phyloP scores from a whole-genome alignment of 2,329 filamentous ascomycete genomes.

The Pseudocercospora macadamiae region DNA sequence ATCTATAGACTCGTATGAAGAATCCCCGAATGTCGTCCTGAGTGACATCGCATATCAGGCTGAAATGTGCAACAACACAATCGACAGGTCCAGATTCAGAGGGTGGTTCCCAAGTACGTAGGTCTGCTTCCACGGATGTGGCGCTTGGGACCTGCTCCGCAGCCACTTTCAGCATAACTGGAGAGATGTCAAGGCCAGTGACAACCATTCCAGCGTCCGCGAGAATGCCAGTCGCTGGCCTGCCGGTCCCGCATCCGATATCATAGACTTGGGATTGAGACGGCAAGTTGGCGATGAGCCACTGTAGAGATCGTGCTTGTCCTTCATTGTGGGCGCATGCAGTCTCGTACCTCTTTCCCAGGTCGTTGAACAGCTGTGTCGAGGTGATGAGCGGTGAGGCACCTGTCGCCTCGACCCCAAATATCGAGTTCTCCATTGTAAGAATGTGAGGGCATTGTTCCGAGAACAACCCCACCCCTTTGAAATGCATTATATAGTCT shows the following conservation, averaged over 20 bases:
- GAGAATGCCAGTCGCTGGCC: slow-evolving; percentile 35
- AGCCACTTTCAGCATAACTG: slow-evolving; percentile 38
- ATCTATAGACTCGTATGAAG: slow-evolving; percentile 15
- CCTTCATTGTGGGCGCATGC: neutral
- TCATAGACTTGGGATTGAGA: slow-evolving; percentile 31
- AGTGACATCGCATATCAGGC: slow-evolving; percentile 15
- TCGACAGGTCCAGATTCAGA: slow-evolving; percentile 5
- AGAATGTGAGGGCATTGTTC: neutral
- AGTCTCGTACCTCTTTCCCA: neutral
- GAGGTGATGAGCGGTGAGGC: neutral
- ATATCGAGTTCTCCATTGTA: neutral
- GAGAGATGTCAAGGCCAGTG: slow-evolving; percentile 35
- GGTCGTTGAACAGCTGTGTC: neutral
- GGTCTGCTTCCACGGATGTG: slow-evolving; percentile 9
- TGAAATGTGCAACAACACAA: slow-evolving; percentile 17
- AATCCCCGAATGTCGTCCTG: slow-evolving; percentile 23
- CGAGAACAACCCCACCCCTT: neutral
- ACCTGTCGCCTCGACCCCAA: neutral
- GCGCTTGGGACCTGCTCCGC: slow-evolving; percentile 11
- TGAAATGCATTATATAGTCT: neutral
- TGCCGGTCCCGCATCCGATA: slow-evolving; percentile 40
- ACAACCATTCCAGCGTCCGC: slow-evolving; percentile 34
- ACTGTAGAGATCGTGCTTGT: slow-evolving; percentile 6
- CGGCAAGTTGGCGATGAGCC: slow-evolving; percentile 19
- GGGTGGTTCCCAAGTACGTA: slow-evolving; percentile 13